Evolutionary conservation across 306 rosid species (phyloP).

Genomic region (Crotalaria pallida): DNA sequence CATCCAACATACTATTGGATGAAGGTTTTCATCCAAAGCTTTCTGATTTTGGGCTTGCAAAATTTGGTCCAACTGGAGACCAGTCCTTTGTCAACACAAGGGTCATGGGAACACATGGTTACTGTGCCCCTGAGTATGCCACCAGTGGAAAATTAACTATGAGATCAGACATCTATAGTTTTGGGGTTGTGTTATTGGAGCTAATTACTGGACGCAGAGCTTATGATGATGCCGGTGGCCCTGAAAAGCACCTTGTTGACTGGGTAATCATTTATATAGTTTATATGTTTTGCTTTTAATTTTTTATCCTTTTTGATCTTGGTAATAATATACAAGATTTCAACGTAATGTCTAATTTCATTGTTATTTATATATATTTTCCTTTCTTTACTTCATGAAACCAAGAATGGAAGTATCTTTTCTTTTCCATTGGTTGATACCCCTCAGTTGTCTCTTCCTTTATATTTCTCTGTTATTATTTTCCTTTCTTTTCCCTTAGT

Average conservation of each 20-base stretch:
- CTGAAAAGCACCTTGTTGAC: constrained; percentile 37
- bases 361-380: no score
- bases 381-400: no score
- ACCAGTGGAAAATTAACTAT: constrained; percentile 50
- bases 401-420: no score
- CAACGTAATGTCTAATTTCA: no score
- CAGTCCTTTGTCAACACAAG: constrained; percentile 60
- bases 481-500: no score
- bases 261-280: constrained; percentile 39
- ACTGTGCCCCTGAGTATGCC: constrained; percentile 78
- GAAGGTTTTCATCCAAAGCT: constrained; percentile 54
- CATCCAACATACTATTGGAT: constrained; percentile 53
- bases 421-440: no score
- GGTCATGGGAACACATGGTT: constrained; percentile 79
- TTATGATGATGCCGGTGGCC: constrained; percentile 29
- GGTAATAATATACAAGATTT: constrained; percentile 26
- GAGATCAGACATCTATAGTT: constrained; percentile 68
- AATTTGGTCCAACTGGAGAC: constrained; percentile 62
- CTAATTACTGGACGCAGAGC: constrained; percentile 61
- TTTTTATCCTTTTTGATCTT: neutral
- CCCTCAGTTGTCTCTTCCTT: no score
- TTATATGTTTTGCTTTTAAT: no score
- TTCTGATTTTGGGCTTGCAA: constrained; percentile 77
- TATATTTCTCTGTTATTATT: no score
- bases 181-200: constrained; percentile 67